A percentile compares a stretch with the other conserved stretches of the same genome.
These are phyloP conservation scores for Diaporthe amygdali DNA, from an alignment of 2,329 filamentous ascomycete genomes.

Conservation along the genomic window DNA sequence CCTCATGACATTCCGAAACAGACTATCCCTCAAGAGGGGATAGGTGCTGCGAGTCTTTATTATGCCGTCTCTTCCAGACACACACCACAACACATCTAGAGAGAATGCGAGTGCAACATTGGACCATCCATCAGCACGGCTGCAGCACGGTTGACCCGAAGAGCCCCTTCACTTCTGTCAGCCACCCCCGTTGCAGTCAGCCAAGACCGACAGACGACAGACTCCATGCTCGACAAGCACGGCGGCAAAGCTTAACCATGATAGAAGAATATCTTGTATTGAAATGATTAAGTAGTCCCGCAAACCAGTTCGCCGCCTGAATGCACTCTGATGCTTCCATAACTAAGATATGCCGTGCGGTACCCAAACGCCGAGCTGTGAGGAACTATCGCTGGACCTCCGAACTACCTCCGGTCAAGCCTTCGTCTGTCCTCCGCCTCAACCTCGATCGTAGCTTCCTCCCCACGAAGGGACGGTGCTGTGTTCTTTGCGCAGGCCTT, in stretches of 20 bases:
- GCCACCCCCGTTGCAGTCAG: background rate
- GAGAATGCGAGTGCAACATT: background rate
- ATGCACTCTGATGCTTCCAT: conserved; percentile 13
- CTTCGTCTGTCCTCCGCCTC: background rate
- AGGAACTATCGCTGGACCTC: background rate
- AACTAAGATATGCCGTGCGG: background rate
- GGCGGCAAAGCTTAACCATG: background rate
- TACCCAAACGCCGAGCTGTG: conserved; percentile 21
- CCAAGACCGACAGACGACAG: background rate
- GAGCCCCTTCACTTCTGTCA: background rate
- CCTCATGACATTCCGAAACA: conserved; percentile 5
- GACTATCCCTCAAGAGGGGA: background rate
- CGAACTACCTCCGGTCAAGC: background rate
- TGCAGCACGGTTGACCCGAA: background rate
- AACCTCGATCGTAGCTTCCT: background rate
- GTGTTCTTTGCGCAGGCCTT: background rate
- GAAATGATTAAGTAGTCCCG: background rate
- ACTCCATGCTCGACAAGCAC: background rate
- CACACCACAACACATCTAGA: background rate
- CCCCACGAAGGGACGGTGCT: background rate
- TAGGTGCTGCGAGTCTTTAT: background rate
- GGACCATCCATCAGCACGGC: too few species aligned
- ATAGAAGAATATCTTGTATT: background rate
- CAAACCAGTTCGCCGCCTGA: conserved; percentile 5
- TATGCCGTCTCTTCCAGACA: background rate